phyloP scores from a whole-genome alignment of 2,329 filamentous ascomycete genomes.

The Cladosporium phlei region DNA sequence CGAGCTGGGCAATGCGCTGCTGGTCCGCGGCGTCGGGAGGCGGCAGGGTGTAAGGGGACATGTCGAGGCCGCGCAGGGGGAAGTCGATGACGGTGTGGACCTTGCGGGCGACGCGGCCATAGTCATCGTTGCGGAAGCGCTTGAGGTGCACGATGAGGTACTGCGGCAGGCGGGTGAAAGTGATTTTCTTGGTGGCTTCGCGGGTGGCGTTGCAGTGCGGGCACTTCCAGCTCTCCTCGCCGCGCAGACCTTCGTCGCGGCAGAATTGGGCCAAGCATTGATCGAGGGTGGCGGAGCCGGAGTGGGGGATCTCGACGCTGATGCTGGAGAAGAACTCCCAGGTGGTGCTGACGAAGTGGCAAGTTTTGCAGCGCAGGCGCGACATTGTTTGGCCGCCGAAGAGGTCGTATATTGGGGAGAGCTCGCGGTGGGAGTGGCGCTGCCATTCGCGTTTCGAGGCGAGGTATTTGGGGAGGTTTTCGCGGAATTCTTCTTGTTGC shows the following conservation, averaged over 20 bases:
- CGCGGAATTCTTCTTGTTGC: slow-evolving; percentile 56
- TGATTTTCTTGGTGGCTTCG: slow-evolving; percentile 64
- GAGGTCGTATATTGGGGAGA: slow-evolving; percentile 71
- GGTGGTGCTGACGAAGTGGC: slow-evolving; percentile 59
- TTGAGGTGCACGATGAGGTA: slow-evolving; percentile 75
- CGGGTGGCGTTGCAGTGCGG: slow-evolving; percentile 66
- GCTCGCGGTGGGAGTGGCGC: slow-evolving; percentile 62
- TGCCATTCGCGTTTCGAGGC: slow-evolving; percentile 73
- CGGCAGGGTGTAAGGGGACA: slow-evolving; percentile 56
- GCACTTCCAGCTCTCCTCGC: slow-evolving; percentile 67
- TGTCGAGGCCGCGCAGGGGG: slow-evolving; percentile 65
- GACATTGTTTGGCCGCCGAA: slow-evolving; percentile 70
- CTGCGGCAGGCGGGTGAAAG: slow-evolving; percentile 72
- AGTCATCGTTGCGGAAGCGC: slow-evolving; percentile 55
- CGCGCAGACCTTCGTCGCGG: slow-evolving; percentile 61
- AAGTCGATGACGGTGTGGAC: slow-evolving; percentile 69
- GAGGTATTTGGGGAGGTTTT: slow-evolving; percentile 56
- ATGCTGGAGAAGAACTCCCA: slow-evolving; percentile 68
- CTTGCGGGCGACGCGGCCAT: slow-evolving; percentile 58
- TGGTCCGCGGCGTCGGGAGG: slow-evolving; percentile 28
- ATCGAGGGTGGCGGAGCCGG: slow-evolving; percentile 57
- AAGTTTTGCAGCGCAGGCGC: slow-evolving; percentile 57
- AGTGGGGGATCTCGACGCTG: slow-evolving; percentile 64
- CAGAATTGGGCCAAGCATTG: slow-evolving; percentile 68
- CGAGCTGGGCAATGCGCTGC: slow-evolving; percentile 29